phyloP scores from a whole-genome alignment of 257 asterid genomes.

The Salvia rosmarinus region DNA sequence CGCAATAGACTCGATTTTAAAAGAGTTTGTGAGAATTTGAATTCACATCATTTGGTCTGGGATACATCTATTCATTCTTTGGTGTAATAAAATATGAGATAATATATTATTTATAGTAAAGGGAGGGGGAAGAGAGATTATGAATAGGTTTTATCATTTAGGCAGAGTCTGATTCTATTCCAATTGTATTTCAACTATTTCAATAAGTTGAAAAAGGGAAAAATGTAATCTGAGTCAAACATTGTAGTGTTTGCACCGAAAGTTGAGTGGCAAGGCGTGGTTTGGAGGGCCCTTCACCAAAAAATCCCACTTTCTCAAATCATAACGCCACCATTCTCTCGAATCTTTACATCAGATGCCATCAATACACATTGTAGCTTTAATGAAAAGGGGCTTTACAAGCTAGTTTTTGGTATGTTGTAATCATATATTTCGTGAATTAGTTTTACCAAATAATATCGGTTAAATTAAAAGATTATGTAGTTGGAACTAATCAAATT shows the following conservation, averaged over 20 bases:
- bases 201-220: background rate
- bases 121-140: too few relatives aligned
- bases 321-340: conserved; percentile 4
- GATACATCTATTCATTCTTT: too few relatives aligned
- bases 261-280: conserved; percentile 42
- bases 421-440: background rate
- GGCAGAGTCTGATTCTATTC: background rate
- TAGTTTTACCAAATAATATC: too few relatives aligned
- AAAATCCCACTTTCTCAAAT: conserved; percentile 34
- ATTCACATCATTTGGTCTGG: too few relatives aligned
- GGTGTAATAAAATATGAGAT: too few relatives aligned
- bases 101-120: too few relatives aligned
- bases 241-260: conserved; percentile 32
- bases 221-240: background rate
- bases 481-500: too few relatives aligned
- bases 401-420: background rate
- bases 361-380: conserved; percentile 4
- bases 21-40: too few relatives aligned
- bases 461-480: too few relatives aligned
- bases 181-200: background rate
- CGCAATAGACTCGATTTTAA: too few relatives aligned
- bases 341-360: conserved; percentile 29
- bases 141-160: too few relatives aligned
- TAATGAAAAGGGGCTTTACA: background rate
- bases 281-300: conserved; percentile 36